These are phyloP conservation scores for Phytophthora foliorum DNA, from an alignment of 352 stramenopile species.

Conservation along the genomic window DNA sequence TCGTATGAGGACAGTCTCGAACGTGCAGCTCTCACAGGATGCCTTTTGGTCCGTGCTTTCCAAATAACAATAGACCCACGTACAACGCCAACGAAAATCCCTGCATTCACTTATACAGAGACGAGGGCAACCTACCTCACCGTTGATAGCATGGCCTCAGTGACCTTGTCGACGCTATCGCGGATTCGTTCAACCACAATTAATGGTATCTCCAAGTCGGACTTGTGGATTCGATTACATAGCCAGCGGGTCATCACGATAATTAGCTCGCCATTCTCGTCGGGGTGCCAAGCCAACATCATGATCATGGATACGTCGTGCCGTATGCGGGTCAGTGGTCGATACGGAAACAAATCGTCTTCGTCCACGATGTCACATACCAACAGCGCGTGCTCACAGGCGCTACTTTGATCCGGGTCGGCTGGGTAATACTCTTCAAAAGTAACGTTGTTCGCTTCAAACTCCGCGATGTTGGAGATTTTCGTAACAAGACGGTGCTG, in stretches of 20 bases:
- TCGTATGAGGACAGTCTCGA: slow-evolving; percentile 96
- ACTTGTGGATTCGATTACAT: slow-evolving; percentile 28
- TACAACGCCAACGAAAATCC: neutral
- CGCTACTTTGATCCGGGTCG: neutral
- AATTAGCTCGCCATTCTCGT: slow-evolving; percentile 4
- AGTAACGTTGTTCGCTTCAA: slow-evolving; percentile 44
- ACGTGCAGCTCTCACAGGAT: slow-evolving; percentile 97
- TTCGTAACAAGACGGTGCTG: slow-evolving; percentile 47
- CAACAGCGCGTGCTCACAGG: slow-evolving; percentile 27
- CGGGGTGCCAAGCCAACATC: slow-evolving; percentile 11
- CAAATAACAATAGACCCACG: slow-evolving; percentile 65
- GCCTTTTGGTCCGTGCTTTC: slow-evolving; percentile 98
- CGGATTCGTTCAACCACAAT: slow-evolving; percentile 26
- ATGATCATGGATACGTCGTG: slow-evolving; percentile 42
- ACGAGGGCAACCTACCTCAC: neutral
- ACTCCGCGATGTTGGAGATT: slow-evolving; percentile 23
- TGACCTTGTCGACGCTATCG: slow-evolving; percentile 27
- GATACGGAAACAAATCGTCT: slow-evolving; percentile 56
- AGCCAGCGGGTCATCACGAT: slow-evolving; percentile 38
- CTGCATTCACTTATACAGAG: neutral
- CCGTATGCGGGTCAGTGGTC: slow-evolving; percentile 35
- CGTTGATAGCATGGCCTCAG: slow-evolving; percentile 27
- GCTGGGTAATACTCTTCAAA: slow-evolving; percentile 37
- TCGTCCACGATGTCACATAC: slow-evolving; percentile 46
- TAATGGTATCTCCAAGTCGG: slow-evolving; percentile 8